Evolutionary conservation across 2,329 filamentous ascomycete genomes (phyloP).

Genomic region (Aspergillus brasiliensis): DNA sequence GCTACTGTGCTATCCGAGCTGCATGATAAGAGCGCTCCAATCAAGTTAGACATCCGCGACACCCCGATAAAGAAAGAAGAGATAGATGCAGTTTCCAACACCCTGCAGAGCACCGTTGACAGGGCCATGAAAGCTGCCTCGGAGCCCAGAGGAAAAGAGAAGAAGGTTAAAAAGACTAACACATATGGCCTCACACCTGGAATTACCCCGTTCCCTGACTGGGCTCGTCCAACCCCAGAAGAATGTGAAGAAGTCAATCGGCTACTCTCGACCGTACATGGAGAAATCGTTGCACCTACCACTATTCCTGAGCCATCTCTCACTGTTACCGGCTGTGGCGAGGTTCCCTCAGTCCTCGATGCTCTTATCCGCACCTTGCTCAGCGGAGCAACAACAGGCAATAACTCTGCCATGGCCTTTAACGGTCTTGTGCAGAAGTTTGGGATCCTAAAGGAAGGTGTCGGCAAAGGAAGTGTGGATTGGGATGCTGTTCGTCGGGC

Average conservation of each 20-base stretch:
- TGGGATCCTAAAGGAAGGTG: constrained; percentile 62
- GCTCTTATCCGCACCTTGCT: constrained; percentile 64
- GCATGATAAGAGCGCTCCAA: background rate
- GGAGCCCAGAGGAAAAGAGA: background rate
- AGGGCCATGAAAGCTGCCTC: constrained; percentile 21
- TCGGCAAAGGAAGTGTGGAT: constrained; percentile 71
- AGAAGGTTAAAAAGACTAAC: constrained; percentile 20
- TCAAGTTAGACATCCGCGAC: background rate
- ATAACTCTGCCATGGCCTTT: constrained; percentile 67
- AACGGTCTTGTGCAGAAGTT: constrained; percentile 65
- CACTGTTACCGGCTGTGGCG: constrained; percentile 69
- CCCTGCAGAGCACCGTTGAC: constrained; percentile 22
- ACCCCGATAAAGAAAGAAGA: constrained; percentile 9
- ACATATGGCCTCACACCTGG: constrained; percentile 59
- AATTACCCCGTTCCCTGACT: constrained; percentile 67
- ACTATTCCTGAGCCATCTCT: constrained; percentile 70
- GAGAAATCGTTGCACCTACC: constrained; percentile 64
- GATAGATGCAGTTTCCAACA: constrained; percentile 3
- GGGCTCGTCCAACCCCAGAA: constrained; percentile 63
- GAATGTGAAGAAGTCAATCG: constrained; percentile 70
- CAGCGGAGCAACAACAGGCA: constrained; percentile 61
- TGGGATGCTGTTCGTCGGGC: constrained; percentile 71
- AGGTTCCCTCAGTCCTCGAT: constrained; percentile 66
- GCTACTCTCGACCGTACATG: constrained; percentile 67
- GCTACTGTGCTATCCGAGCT: constrained; percentile 9